phyloP scores from a whole-genome alignment of 306 rosid species.

The Quercus bicolor region DNA sequence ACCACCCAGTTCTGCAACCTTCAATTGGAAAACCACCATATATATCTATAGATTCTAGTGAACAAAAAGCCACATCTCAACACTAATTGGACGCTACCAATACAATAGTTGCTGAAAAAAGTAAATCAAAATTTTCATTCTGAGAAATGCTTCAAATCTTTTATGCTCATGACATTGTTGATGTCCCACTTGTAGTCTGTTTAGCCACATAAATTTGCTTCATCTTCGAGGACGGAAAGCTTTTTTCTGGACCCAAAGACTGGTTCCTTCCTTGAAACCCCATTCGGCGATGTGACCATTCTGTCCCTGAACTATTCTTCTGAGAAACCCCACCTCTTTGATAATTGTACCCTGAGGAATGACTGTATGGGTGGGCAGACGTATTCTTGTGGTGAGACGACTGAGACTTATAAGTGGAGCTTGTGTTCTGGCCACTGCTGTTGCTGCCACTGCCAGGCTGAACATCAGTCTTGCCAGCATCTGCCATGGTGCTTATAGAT shows the following conservation, averaged over 20 bases:
- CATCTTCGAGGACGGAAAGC: conserved; percentile 58
- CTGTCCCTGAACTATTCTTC: conserved; percentile 63
- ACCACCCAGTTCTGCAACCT: conserved; percentile 27
- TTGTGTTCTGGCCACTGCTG: conserved; percentile 42
- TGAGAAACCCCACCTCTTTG: conserved; percentile 65
- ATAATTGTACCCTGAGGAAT: conserved; percentile 59
- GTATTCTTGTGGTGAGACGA: conserved; percentile 41
- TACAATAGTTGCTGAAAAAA: conserved; percentile 25
- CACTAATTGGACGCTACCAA: conserved; percentile 29
- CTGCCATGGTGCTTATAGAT: conserved; percentile 30
- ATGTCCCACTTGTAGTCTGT: conserved; percentile 60
- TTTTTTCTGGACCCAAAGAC: conserved; percentile 57
- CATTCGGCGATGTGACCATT: conserved; percentile 74
- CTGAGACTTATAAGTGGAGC: conserved; percentile 41
- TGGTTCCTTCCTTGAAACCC: conserved; percentile 82
- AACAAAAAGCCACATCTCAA: conserved; percentile 37
- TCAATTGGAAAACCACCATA: conserved; percentile 21
- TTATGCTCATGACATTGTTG: conserved; percentile 41
- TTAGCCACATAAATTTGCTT: conserved; percentile 94
- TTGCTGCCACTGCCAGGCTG: conserved; percentile 39
- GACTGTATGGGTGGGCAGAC: conserved; percentile 59
- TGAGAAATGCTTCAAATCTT: conserved; percentile 19
- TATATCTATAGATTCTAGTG: conserved; percentile 13
- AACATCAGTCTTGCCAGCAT: conserved; percentile 43
- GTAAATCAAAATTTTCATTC: conserved; percentile 44